Conservation (phyloP, 768 basidiomycete species). For the Lanmaoa rubissima region DNA sequence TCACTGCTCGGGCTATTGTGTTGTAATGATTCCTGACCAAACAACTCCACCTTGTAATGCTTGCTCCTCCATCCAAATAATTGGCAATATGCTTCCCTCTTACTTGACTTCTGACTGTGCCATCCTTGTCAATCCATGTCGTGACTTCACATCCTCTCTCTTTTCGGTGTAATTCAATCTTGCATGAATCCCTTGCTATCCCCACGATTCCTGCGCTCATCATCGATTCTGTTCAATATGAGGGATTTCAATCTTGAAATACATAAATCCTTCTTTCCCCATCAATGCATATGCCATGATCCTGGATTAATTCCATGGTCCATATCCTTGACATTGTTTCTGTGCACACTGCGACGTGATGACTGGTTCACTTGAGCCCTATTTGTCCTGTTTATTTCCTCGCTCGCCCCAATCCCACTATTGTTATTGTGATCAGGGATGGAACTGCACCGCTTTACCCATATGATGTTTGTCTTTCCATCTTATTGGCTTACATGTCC, state of each 20-base stretch:
- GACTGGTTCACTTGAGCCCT: neutral
- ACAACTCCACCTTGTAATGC: neutral
- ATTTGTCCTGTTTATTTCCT: neutral
- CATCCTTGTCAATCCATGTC: neutral
- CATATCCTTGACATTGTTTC: neutral
- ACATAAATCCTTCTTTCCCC: constrained; percentile 12
- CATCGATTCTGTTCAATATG: constrained; percentile 10
- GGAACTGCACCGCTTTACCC: neutral
- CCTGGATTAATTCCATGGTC: neutral
- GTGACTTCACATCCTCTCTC: neutral
- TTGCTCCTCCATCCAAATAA: neutral
- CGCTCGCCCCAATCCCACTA: neutral
- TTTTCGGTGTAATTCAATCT: constrained; percentile 8
- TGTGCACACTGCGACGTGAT: neutral
- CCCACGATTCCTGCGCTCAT: constrained; percentile 23
- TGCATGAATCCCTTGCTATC: constrained; percentile 12
- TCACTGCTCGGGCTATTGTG: constrained; percentile 8
- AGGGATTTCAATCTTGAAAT: neutral
- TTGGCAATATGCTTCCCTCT: constrained; percentile 2
- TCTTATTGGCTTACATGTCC: neutral
- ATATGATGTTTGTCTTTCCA: neutral
- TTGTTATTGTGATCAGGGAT: neutral
- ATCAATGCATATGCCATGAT: constrained; percentile 7
- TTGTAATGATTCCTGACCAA: neutral
- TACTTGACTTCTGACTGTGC: neutral